Conservation (phyloP, 2,329 filamentous ascomycete genomes). For the Ceratocystiopsis minuta region DNA sequence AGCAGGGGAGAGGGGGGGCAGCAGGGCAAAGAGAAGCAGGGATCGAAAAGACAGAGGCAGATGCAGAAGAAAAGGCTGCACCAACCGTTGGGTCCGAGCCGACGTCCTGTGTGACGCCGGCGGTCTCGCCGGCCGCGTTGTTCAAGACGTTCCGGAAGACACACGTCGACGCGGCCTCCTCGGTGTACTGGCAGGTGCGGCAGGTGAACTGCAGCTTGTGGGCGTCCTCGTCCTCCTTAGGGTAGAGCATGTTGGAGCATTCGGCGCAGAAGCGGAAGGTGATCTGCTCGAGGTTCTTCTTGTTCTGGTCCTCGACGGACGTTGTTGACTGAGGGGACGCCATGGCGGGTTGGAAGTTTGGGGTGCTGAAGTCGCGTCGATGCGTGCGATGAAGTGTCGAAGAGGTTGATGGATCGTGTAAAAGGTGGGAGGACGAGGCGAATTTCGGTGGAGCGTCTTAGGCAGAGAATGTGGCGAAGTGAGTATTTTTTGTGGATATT, state of each 20-base stretch:
- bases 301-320: conserved; percentile 23
- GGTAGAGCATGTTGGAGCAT: conserved; percentile 97
- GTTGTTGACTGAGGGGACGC: conserved; percentile 35
- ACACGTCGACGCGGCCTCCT: conserved; percentile 71
- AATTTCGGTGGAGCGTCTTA: too few relatives aligned
- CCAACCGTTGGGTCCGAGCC: conserved; percentile 96
- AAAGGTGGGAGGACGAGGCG: too few relatives aligned
- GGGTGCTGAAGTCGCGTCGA: not conserved
- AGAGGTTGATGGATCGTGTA: too few relatives aligned
- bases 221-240: conserved; percentile 74
- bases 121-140: conserved; percentile 82
- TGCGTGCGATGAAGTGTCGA: too few relatives aligned
- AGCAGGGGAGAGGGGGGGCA: not conserved
- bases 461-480: too few relatives aligned
- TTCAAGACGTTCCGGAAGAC: conserved; percentile 92
- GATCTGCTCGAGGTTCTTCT: conserved; percentile 56
- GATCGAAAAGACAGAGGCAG: conserved; percentile 3
- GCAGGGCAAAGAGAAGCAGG: conserved; percentile 1
- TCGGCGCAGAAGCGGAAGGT: conserved; percentile 97
- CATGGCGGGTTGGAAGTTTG: conserved; percentile 21
- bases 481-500: too few relatives aligned
- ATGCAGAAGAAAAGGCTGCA: conserved; percentile 23
- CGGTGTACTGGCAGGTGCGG: conserved; percentile 83
- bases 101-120: conserved; percentile 93
- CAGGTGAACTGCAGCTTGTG: conserved; percentile 88